Conservation (phyloP, 352 stramenopile species). For the Thraustochytrium striatum region DNA sequence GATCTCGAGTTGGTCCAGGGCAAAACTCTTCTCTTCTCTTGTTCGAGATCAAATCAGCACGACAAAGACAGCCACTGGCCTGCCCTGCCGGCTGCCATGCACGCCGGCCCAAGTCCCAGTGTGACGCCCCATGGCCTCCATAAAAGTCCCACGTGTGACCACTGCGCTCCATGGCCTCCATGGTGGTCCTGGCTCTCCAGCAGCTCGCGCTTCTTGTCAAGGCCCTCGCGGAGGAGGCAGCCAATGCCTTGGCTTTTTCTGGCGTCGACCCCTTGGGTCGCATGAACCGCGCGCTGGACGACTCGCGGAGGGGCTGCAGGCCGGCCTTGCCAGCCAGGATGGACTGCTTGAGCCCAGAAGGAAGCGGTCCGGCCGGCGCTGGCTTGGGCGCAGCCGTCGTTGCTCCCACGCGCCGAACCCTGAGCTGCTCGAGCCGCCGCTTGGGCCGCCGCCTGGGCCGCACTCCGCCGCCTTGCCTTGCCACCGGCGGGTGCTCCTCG, state of each 20-base stretch:
- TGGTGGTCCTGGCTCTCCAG: slow-evolving; percentile 19
- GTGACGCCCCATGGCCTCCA: no score
- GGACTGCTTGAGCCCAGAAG: neutral
- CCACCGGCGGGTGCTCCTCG: no score
- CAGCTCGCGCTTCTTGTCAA: slow-evolving; percentile 22
- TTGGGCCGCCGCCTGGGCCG: neutral
- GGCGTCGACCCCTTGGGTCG: slow-evolving; percentile 17
- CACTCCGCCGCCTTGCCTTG: no score
- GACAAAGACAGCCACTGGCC: no score
- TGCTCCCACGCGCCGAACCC: neutral
- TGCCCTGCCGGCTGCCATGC: no score
- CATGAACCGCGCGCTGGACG: slow-evolving; percentile 1
- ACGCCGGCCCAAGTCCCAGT: no score
- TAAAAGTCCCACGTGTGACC: slow-evolving; percentile 31
- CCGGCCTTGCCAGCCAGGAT: neutral
- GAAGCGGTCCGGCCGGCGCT: neutral
- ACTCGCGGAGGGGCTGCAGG: slow-evolving; percentile 8
- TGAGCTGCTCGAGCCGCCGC: neutral
- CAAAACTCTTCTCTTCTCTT: no score
- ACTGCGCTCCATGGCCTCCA: slow-evolving; percentile 21
- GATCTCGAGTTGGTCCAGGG: no score
- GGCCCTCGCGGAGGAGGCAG: slow-evolving; percentile 25
- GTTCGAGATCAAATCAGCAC: no score
- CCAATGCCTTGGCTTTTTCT: slow-evolving; percentile 8
- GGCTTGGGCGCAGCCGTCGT: neutral